Evolutionary conservation across 176 grass and related monocot genomes (phyloP).

Genomic region (Secale cereale): DNA sequence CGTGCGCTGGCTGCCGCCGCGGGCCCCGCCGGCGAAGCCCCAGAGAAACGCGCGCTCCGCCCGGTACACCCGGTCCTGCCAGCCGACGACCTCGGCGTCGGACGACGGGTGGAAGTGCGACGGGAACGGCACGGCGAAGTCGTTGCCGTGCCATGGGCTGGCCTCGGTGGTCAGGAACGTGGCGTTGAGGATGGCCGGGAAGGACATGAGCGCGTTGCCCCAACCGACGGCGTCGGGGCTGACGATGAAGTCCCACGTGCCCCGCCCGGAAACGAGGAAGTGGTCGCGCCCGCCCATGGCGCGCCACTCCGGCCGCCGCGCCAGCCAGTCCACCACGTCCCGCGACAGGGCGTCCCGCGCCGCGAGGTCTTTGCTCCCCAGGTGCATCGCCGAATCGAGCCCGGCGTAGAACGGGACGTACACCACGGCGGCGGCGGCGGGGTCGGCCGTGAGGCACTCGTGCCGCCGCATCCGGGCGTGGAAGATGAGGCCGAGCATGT

Average conservation of each 20-base stretch:
- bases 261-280: conserved; percentile 40
- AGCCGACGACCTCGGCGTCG: not conserved
- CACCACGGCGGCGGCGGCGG: conserved; percentile 42
- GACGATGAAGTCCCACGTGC: conserved; percentile 36
- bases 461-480: conserved; percentile 60
- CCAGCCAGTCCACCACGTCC: conserved; percentile 42
- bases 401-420: conserved; percentile 87
- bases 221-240: conserved; percentile 14
- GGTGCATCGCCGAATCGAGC: conserved; percentile 50
- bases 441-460: conserved; percentile 56
- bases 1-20: too few species aligned
- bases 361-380: not conserved
- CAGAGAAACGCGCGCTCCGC: not conserved
- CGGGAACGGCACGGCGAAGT: conserved; percentile 58
- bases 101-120: conserved; percentile 3
- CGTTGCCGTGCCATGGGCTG: conserved; percentile 26
- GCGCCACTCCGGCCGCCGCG: conserved; percentile 33
- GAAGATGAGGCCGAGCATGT: conserved; percentile 70
- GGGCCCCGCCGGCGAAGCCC: not conserved
- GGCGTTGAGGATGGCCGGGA: conserved; percentile 58
- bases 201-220: conserved; percentile 55
- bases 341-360: conserved; percentile 41
- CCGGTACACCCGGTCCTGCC: not conserved
- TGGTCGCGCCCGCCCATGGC: conserved; percentile 48
- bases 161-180: conserved; percentile 55